Conservation (phyloP, 441 rosid species). For the Croton laevigatus region DNA sequence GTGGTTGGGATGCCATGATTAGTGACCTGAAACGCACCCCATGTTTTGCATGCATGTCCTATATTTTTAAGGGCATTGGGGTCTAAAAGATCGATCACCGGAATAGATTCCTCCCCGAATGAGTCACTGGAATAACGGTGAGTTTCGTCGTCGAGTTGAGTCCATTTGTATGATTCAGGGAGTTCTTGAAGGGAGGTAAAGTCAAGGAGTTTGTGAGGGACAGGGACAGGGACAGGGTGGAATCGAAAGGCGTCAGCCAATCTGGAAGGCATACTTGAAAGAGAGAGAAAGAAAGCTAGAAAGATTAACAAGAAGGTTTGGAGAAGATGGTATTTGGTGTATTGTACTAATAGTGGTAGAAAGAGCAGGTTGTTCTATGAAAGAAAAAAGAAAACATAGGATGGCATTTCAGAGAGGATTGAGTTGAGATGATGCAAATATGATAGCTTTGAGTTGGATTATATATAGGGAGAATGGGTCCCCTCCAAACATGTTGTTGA, state of each 20-base stretch:
- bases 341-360: background rate
- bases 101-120: conserved; percentile 40
- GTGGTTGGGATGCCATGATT: conserved; percentile 64
- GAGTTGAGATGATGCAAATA: conserved; percentile 13
- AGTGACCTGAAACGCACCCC: conserved; percentile 78
- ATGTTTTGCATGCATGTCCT: conserved; percentile 66
- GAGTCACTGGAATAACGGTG: conserved; percentile 17
- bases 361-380: no score
- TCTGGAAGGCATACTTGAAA: conserved; percentile 56
- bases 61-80: conserved; percentile 45
- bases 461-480: conserved; percentile 16
- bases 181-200: conserved; percentile 54
- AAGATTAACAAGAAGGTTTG: conserved; percentile 2
- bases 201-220: conserved; percentile 47
- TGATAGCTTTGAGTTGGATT: conserved; percentile 22
- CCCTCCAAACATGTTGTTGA: background rate
- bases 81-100: conserved; percentile 60
- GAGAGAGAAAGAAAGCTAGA: background rate
- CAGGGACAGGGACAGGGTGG: conserved; percentile 48
- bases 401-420: conserved; percentile 11
- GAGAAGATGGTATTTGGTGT: background rate
- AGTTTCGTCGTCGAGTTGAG: conserved; percentile 33
- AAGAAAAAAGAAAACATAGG: conserved; percentile 25
- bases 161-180: conserved; percentile 82
- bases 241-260: conserved; percentile 47